These are phyloP conservation scores for Trypanosoma theileri DNA, from an alignment of 208 protist genomes.

Conservation along the genomic window DNA sequence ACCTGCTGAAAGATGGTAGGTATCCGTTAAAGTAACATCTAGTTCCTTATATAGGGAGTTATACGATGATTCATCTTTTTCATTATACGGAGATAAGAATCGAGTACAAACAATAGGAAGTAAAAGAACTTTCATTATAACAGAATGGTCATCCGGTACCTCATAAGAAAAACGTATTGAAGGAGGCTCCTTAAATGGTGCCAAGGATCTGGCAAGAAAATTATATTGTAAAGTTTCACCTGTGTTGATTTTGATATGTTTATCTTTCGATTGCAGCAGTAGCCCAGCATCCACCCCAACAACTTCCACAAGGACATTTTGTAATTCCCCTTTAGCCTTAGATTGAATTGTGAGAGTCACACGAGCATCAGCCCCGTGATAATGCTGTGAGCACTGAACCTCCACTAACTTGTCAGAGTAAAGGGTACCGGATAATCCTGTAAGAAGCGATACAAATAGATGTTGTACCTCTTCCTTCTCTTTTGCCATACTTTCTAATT, in stretches of 20 bases:
- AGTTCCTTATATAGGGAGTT: conserved; percentile 42
- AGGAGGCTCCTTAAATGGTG: conserved; percentile 58
- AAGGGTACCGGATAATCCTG: conserved; percentile 31
- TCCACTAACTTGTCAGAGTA: conserved; percentile 52
- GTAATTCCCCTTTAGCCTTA: conserved; percentile 27
- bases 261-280: conserved; percentile 56
- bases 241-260: conserved; percentile 24
- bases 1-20: conserved; percentile 27
- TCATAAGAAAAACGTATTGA: conserved; percentile 63
- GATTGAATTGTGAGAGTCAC: conserved; percentile 39
- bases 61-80: conserved; percentile 37
- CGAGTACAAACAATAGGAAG: conserved; percentile 60
- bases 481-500: conserved; percentile 36
- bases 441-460: conserved; percentile 35
- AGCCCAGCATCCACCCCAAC: conserved; percentile 50
- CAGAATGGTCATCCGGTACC: neutral
- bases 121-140: conserved; percentile 44
- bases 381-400: conserved; percentile 51
- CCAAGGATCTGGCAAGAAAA: conserved; percentile 63
- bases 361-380: conserved; percentile 48
- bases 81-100: conserved; percentile 71
- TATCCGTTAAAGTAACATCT: conserved; percentile 26
- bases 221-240: conserved; percentile 39
- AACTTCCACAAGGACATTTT: conserved; percentile 42
- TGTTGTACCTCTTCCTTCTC: conserved; percentile 36